Conservation (phyloP, 495 filamentous ascomycete genomes). For the Aspergillus cavernicola region DNA sequence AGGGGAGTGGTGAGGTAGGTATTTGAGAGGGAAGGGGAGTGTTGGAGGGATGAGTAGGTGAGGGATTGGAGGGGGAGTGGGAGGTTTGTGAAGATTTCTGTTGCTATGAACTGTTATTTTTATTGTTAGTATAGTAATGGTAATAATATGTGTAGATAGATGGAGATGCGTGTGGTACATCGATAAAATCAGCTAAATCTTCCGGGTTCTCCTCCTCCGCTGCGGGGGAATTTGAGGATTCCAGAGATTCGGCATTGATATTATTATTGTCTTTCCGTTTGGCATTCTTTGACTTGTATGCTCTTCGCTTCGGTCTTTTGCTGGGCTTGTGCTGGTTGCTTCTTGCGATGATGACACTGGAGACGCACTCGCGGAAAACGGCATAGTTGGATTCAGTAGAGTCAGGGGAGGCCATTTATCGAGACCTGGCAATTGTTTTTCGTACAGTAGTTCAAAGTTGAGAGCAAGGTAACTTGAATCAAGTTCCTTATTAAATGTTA, state of each 20-base stretch:
- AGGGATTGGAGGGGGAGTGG: conserved; percentile 57
- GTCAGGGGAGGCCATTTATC: conserved; percentile 11
- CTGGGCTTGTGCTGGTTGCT: conserved; percentile 35
- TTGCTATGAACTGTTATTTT: conserved; percentile 61
- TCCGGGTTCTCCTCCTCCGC: background rate
- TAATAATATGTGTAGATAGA: background rate
- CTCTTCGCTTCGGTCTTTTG: conserved; percentile 41
- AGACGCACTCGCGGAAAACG: conserved; percentile 66
- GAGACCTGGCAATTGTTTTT: background rate
- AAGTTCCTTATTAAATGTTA: too few species aligned
- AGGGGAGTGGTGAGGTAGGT: conserved; percentile 52
- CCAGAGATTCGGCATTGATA: conserved; percentile 65
- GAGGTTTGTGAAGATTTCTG: conserved; percentile 62
- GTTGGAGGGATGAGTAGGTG: conserved; percentile 52
- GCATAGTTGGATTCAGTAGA: conserved; percentile 55
- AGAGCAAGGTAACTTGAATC: background rate
- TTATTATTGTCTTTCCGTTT: conserved; percentile 42
- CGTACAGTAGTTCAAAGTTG: background rate
- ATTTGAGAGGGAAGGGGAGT: conserved; percentile 42
- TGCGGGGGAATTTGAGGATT: conserved; percentile 20
- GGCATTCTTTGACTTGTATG: conserved; percentile 33
- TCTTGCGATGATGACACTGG: conserved; percentile 53
- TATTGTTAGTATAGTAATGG: background rate
- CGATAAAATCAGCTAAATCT: conserved; percentile 3
- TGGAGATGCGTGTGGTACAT: background rate